Conservation (phyloP, 352 stramenopile species). For the Pythium plurisporium region DNA sequence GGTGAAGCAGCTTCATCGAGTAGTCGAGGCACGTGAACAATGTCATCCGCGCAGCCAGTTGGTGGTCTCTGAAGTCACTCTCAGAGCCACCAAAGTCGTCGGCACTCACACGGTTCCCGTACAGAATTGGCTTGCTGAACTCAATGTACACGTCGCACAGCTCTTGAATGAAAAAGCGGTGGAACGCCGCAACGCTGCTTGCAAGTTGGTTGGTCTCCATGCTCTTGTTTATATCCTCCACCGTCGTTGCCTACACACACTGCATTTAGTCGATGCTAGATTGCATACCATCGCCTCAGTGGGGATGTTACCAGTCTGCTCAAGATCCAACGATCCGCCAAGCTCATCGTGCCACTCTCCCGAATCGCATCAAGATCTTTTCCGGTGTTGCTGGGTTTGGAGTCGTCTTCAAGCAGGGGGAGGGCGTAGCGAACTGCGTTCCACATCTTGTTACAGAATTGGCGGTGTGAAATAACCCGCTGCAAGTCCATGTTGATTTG, state of each 20-base stretch:
- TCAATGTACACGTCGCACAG: conserved; percentile 99
- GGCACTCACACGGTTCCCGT: conserved; percentile 60
- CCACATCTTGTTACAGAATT: conserved; percentile 99
- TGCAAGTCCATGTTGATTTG: conserved; percentile 99
- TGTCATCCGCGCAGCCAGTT: conserved; percentile 75
- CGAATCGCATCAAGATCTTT: conserved; percentile 3
- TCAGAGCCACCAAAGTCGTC: conserved; percentile 44
- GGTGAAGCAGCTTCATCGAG: conserved; percentile 92
- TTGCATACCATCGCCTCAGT: too few relatives aligned
- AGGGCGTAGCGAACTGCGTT: conserved; percentile 98
- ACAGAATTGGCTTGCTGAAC: conserved; percentile 97
- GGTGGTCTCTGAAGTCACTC: conserved; percentile 52
- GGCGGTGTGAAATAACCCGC: conserved; percentile 96
- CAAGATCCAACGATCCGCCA: conserved; percentile 63
- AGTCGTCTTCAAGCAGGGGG: conserved; percentile 91
- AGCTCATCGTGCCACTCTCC: conserved; percentile 39
- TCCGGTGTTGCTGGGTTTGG: too few relatives aligned
- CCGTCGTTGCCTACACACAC: conserved; percentile 67
- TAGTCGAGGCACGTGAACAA: conserved; percentile 86
- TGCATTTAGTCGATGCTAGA: too few relatives aligned
- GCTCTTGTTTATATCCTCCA: conserved; percentile 67
- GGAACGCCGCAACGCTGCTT: conserved; percentile 91
- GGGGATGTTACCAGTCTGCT: conserved; percentile 74
- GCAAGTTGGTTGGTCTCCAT: conserved; percentile 96
- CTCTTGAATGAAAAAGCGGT: conserved; percentile 98